phyloP scores from a whole-genome alignment of 805 yeast species.

The Monosporozyma siamensis region DNA sequence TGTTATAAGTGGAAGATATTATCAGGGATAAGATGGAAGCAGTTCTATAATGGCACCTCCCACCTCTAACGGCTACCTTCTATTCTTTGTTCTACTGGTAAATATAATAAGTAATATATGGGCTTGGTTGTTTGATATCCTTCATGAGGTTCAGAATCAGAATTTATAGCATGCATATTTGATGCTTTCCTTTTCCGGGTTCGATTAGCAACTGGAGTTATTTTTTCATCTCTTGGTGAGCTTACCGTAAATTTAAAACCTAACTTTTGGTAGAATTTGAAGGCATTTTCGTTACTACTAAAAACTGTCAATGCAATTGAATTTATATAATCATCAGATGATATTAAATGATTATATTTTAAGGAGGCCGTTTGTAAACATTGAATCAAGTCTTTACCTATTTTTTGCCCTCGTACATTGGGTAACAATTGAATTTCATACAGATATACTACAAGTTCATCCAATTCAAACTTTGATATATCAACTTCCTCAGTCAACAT shows the following conservation, averaged over 20 bases:
- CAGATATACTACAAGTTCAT: slow-evolving; percentile 19
- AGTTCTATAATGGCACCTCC: too few relatives aligned
- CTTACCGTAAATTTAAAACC: slow-evolving; percentile 16
- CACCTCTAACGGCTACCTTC: too few relatives aligned
- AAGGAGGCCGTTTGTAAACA: background rate
- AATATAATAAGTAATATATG: slow-evolving; percentile 4
- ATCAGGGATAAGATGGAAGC: too few relatives aligned
- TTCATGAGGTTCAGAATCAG: background rate
- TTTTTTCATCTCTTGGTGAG: slow-evolving; percentile 16
- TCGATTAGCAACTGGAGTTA: background rate
- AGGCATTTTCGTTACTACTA: slow-evolving; percentile 19
- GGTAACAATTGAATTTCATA: slow-evolving; percentile 25
- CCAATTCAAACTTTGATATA: slow-evolving; percentile 4
- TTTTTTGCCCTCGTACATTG: slow-evolving; percentile 11
- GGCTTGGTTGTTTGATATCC: slow-evolving; percentile 1
- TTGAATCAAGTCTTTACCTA: slow-evolving; percentile 11
- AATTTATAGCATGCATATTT: background rate
- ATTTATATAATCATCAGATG: background rate
- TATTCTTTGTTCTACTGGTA: background rate
- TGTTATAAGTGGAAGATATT: too few relatives aligned
- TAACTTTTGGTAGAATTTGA: slow-evolving; percentile 15
- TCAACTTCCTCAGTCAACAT: slow-evolving; percentile 22
- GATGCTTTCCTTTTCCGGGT: background rate
- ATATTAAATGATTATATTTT: background rate
- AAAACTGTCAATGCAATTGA: slow-evolving; percentile 24